Conservation (phyloP, 208 protist species). For the Crithidia fasciculata region DNA sequence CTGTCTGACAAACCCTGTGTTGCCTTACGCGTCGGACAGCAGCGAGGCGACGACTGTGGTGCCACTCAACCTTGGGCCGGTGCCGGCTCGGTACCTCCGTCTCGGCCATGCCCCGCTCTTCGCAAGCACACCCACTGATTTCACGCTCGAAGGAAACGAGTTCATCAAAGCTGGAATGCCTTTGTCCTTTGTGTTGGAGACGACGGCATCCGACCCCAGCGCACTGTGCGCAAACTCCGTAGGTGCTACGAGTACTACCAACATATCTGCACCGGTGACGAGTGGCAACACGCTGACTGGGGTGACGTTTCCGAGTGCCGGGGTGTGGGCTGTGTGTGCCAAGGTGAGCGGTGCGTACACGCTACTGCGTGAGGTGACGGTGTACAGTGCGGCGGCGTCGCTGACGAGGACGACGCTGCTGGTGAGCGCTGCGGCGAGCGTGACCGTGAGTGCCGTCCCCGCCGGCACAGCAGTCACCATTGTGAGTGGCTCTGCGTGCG, state of each 20-base stretch:
- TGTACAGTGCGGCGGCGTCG: conserved; percentile 47
- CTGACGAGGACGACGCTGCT: background rate
- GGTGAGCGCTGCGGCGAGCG: background rate
- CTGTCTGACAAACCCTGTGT: background rate
- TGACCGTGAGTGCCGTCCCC: too few species aligned
- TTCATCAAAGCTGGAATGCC: too few species aligned
- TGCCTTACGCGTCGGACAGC: background rate
- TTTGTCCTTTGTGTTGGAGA: too few species aligned
- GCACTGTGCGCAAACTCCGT: too few species aligned
- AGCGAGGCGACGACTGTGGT: background rate
- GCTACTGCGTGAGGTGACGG: conserved; percentile 37
- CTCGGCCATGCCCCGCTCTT: background rate
- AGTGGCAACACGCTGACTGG: conserved; percentile 15
- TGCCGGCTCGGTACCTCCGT: background rate
- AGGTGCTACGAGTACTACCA: too few species aligned
- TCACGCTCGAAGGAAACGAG: background rate
- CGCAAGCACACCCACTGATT: background rate
- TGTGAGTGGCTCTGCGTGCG: too few species aligned
- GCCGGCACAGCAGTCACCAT: too few species aligned
- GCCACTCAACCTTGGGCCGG: background rate
- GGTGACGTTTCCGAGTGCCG: conserved; percentile 43
- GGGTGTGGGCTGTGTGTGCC: conserved; percentile 59
- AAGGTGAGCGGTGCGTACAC: conserved; percentile 29
- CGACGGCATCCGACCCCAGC: too few species aligned
- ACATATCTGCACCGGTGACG: background rate